Conservation (phyloP, 495 filamentous ascomycete genomes). For the Ramalina intermedia region DNA sequence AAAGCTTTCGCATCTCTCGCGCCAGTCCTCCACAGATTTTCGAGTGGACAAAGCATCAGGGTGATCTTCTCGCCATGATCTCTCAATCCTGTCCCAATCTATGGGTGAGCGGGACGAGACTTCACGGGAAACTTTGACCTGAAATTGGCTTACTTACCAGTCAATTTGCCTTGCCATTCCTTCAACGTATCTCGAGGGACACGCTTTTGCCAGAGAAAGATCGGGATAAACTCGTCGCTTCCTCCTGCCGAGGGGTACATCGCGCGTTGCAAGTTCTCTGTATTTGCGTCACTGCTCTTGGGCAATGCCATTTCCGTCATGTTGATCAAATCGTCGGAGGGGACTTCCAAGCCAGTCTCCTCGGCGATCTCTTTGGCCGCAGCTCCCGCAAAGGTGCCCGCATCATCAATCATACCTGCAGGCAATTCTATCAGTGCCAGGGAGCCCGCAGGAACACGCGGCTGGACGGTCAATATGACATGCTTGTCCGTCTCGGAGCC, state of each 20-base stretch:
- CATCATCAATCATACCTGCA: slow-evolving; percentile 79
- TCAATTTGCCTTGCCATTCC: slow-evolving; percentile 60
- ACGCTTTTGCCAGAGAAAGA: slow-evolving; percentile 60
- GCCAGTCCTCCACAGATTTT: slow-evolving; percentile 64
- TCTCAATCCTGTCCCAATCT: slow-evolving; percentile 37
- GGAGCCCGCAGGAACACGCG: slow-evolving; percentile 64
- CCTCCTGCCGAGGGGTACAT: slow-evolving; percentile 69
- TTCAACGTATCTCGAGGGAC: slow-evolving; percentile 49
- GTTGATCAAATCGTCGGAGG: slow-evolving; percentile 45
- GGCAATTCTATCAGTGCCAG: slow-evolving; percentile 68
- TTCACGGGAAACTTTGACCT: too few relatives aligned
- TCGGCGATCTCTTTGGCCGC: slow-evolving; percentile 75
- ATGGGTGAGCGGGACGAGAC: too few relatives aligned
- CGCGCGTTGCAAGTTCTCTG: slow-evolving; percentile 40
- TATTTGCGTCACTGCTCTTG: slow-evolving; percentile 13
- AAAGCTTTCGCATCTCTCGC: slow-evolving; percentile 67
- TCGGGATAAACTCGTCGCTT: slow-evolving; percentile 70
- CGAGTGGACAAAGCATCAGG: slow-evolving; percentile 55
- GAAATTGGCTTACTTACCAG: slow-evolving; percentile 12
- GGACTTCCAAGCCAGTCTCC: slow-evolving; percentile 55
- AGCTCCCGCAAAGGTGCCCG: slow-evolving; percentile 56
- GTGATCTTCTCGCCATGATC: slow-evolving; percentile 75
- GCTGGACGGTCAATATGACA: slow-evolving; percentile 68
- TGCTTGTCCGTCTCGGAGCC: slow-evolving; percentile 41
- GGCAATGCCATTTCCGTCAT: slow-evolving; percentile 46